phyloP scores from a whole-genome alignment of 805 yeast genomes.

The Kurtzmaniella cleridarum region DNA sequence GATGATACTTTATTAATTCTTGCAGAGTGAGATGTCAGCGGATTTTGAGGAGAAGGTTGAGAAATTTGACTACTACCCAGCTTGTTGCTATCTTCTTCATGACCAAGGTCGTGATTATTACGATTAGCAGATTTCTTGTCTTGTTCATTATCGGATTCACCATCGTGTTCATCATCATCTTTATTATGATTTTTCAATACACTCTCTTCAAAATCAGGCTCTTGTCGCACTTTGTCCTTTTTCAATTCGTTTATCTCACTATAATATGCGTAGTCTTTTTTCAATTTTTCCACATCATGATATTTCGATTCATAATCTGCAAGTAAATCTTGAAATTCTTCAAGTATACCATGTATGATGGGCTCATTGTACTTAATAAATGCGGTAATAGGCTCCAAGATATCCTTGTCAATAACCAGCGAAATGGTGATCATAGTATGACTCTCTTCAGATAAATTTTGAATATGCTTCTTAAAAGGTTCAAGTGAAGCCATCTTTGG shows the following conservation, averaged over 20 bases:
- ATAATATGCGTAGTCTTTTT: constrained; percentile 24
- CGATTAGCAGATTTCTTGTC: too few species aligned
- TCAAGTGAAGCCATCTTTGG: background rate
- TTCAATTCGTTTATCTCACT: constrained; percentile 28
- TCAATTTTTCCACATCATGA: constrained; percentile 22
- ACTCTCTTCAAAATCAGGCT: background rate
- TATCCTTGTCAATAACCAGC: constrained; percentile 26
- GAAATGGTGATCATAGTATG: constrained; percentile 20
- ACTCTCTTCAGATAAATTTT: constrained; percentile 19
- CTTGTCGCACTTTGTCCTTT: constrained; percentile 2
- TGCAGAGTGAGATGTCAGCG: background rate
- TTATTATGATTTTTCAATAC: background rate
- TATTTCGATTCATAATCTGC: constrained; percentile 20
- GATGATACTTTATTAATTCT: background rate
- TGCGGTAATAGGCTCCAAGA: constrained; percentile 27
- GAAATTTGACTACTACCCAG: too few species aligned
- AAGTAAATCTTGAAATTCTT: constrained; percentile 17
- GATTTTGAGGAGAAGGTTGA: background rate
- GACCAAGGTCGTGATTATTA: too few species aligned
- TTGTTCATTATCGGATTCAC: constrained; percentile 1
- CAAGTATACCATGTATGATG: constrained; percentile 17
- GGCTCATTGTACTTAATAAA: constrained; percentile 36
- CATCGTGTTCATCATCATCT: constrained; percentile 1
- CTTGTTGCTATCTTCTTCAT: too few species aligned
- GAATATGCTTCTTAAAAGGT: constrained; percentile 12